Evolutionary conservation across 345 rosid genomes (phyloP).

Genomic region (Bruguiera gymnorhiza): DNA sequence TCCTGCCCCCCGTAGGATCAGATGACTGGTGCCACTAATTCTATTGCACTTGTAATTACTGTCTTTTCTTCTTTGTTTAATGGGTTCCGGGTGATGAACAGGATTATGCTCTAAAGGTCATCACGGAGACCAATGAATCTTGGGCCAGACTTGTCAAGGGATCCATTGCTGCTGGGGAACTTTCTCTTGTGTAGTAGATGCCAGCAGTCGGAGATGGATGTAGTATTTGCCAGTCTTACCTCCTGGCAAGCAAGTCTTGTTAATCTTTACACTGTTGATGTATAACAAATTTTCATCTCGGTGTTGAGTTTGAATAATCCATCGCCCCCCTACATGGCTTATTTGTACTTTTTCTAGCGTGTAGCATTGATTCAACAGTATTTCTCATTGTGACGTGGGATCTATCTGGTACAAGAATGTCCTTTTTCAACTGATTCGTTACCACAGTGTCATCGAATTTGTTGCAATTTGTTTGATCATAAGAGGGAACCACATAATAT

Average conservation of each 20-base stretch:
- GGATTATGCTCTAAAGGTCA: constrained; percentile 83
- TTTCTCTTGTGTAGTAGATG: constrained; percentile 46
- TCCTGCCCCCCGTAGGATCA: background rate
- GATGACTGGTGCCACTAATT: background rate
- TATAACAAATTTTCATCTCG: background rate
- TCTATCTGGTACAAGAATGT: background rate
- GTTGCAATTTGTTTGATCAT: no score
- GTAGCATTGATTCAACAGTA: background rate
- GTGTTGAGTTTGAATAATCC: constrained; percentile 1
- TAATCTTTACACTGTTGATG: constrained; percentile 1
- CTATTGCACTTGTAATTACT: background rate
- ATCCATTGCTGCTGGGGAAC: constrained; percentile 57
- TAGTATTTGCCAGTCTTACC: constrained; percentile 1
- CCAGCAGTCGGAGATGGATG: background rate
- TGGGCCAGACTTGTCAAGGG: constrained; percentile 85
- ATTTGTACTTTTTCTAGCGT: background rate
- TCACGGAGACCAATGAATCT: constrained; percentile 72
- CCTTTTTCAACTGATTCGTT: no score
- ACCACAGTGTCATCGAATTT: background rate
- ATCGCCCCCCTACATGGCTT: background rate
- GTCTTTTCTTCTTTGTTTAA: background rate
- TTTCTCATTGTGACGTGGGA: background rate
- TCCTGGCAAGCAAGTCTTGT: constrained; percentile 2
- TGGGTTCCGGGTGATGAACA: constrained; percentile 24
- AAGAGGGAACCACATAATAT: no score